Percentiles rank a stretch among this genome's conserved stretches.
These are phyloP conservation scores for Protomyces inouyei DNA, from an alignment of 1,139 yeast species.

Conservation along the genomic window DNA sequence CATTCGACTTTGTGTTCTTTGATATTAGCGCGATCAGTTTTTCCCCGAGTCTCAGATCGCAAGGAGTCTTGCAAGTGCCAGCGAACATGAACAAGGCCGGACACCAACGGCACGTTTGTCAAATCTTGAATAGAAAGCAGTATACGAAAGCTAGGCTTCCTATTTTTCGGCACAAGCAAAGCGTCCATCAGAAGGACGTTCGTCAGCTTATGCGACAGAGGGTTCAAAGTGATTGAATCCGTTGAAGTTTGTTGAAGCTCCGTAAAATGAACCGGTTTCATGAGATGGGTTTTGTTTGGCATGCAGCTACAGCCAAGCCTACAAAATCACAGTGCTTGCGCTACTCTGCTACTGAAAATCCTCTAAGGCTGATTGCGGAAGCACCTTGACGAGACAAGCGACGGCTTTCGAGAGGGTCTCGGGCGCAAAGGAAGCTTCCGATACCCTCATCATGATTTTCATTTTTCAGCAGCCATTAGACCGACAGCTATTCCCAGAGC, in stretches of 20 bases:
- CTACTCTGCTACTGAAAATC: too few relatives aligned
- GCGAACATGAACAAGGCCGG: conserved; percentile 63
- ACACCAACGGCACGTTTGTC: conserved; percentile 73
- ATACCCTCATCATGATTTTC: too few relatives aligned
- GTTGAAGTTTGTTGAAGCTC: too few relatives aligned
- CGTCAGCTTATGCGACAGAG: neutral
- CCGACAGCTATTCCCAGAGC: conserved; percentile 8
- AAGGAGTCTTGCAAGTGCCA: conserved; percentile 51
- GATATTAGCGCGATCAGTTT: conserved; percentile 46
- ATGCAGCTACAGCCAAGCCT: too few relatives aligned
- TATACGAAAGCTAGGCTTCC: conserved; percentile 53
- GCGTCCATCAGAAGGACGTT: neutral
- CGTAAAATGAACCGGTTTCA: too few relatives aligned
- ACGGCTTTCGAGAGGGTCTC: too few relatives aligned
- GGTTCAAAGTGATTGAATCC: too few relatives aligned
- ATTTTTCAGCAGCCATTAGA: neutral
- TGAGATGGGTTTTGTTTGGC: too few relatives aligned
- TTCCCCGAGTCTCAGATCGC: conserved; percentile 45
- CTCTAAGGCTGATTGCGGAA: too few relatives aligned
- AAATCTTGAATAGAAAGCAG: conserved; percentile 61
- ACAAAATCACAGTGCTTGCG: too few relatives aligned
- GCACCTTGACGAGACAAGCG: too few relatives aligned
- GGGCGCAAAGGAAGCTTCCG: too few relatives aligned
- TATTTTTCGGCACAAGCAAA: conserved; percentile 27
- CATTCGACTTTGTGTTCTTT: conserved; percentile 51